Conservation (phyloP, 2,329 filamentous ascomycete species). For the Pezicula rhizophila region DNA sequence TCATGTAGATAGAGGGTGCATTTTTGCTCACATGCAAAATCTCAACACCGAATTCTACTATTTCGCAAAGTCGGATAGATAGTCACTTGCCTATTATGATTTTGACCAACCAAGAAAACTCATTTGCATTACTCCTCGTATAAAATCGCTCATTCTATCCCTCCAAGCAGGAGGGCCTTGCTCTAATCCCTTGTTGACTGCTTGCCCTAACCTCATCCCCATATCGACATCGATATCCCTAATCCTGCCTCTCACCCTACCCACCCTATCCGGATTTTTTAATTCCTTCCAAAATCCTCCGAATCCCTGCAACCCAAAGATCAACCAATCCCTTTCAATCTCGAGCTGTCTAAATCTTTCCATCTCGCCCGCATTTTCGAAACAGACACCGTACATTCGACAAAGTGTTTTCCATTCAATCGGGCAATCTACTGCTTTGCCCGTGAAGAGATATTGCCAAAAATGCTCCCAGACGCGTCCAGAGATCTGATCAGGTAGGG, state of each 20-base stretch:
- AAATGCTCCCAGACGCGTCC: slow-evolving; percentile 31
- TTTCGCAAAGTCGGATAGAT: too few relatives aligned
- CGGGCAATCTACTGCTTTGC: slow-evolving; percentile 38
- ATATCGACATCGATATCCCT: neutral
- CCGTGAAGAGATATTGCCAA: slow-evolving; percentile 28
- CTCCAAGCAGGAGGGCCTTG: neutral
- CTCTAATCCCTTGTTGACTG: neutral
- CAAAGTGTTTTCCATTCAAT: slow-evolving; percentile 29
- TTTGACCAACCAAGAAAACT: too few relatives aligned
- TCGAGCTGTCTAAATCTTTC: neutral
- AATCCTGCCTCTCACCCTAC: neutral
- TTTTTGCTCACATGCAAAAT: too few relatives aligned
- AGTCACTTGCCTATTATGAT: too few relatives aligned
- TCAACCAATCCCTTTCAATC: neutral
- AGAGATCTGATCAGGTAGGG: slow-evolving; percentile 24
- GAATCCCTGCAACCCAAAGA: neutral
- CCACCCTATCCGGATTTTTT: neutral
- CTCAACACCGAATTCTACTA: too few relatives aligned
- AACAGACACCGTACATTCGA: slow-evolving; percentile 29
- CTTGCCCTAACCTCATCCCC: neutral
- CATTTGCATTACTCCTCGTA: neutral
- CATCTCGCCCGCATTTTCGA: slow-evolving; percentile 10
- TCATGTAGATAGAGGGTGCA: too few relatives aligned
- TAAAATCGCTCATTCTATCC: neutral
- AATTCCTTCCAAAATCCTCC: neutral